phyloP scores from a whole-genome alignment of 2,329 filamentous ascomycete genomes.

The Colletotrichum tropicicola region DNA sequence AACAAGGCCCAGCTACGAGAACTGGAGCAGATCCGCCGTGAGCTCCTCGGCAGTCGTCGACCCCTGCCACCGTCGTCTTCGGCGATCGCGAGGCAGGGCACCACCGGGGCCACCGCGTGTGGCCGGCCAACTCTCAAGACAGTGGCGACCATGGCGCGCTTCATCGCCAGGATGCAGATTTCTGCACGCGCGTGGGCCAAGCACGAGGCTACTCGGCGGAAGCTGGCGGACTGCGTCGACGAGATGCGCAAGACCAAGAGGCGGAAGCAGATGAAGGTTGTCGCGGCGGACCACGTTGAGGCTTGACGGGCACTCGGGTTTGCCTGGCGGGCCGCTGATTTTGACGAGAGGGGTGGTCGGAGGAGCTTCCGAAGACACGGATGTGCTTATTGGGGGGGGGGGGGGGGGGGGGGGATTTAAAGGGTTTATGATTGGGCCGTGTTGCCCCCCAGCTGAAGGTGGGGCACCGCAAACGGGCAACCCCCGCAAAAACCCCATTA shows the following conservation, averaged over 20 bases:
- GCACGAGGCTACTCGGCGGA: slow-evolving; percentile 59
- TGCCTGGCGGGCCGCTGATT: neutral
- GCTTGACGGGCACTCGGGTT: neutral
- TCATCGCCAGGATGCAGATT: slow-evolving; percentile 60
- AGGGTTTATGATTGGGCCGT: too few species aligned
- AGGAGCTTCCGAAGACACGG: too few species aligned
- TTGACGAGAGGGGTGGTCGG: too few species aligned
- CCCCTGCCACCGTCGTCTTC: slow-evolving; percentile 41
- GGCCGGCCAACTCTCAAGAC: slow-evolving; percentile 48
- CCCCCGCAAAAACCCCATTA: too few species aligned
- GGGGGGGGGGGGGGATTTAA: too few species aligned
- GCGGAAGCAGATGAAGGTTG: slow-evolving; percentile 49
- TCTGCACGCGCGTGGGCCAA: slow-evolving; percentile 58
- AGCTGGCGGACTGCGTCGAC: slow-evolving; percentile 59
- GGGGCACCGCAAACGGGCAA: too few species aligned
- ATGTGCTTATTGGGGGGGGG: too few species aligned
- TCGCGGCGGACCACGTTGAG: slow-evolving; percentile 45
- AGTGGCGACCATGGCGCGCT: slow-evolving; percentile 58
- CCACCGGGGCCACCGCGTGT: slow-evolving; percentile 11
- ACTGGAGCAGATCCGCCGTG: slow-evolving; percentile 77
- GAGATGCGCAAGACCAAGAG: slow-evolving; percentile 55
- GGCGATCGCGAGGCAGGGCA: slow-evolving; percentile 24
- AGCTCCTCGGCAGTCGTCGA: slow-evolving; percentile 49
- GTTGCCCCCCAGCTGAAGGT: too few species aligned
- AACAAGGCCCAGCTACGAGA: slow-evolving; percentile 92